Evolutionary conservation across 208 protist genomes (phyloP), one percentile per base, ranked within the genome.

Genomic region (Trypanosomatidae sp.): DNA sequence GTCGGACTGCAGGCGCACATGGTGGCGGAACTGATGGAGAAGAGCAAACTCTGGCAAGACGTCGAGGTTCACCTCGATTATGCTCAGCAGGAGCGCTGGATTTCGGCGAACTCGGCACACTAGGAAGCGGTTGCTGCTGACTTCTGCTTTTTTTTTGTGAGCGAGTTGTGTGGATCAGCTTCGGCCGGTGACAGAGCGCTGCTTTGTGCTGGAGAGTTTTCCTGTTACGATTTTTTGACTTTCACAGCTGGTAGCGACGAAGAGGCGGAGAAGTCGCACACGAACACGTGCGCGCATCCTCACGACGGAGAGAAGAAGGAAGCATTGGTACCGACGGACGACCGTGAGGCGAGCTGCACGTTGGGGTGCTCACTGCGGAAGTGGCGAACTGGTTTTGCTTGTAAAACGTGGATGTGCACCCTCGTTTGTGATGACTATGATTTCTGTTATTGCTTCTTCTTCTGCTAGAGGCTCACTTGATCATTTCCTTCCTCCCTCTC

Each of bases 11-110:
- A 97, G 66, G 92, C 79, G 25, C 77, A 92, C 46, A 71, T 84
- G 28, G 90, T 97, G 25, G 92, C 90, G 15, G 89, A 86, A 0
- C 30, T 97, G 19, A 92, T 97, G 86, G 92, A 97, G 66, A 69
- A 80, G 46, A 87, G 77, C 46, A 25, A 58, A 3, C 33, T 84
- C 41, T 97, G 85, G 76, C 65, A 74, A 13, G 76, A 92, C 52
- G 92, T 97, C 33, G 69, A 83, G 66, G 46, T 97, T 3, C 92
- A 97, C 71, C 71, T 89, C 9, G 92, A 95, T 79, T 91, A 90
- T 69, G 84, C 86, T 0, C 77, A 92, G 53, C 88, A 94, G 74
- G 62, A 83, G 69, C 86, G 92, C 4, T 97, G 92, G 90, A 83
- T 97, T 15, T 87, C 88, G 3, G 92, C 90, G 28, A 81, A 73